Base-by-base conservation (phyloP, 106 monocot genomes). In the Dioscorea alata region DNA sequence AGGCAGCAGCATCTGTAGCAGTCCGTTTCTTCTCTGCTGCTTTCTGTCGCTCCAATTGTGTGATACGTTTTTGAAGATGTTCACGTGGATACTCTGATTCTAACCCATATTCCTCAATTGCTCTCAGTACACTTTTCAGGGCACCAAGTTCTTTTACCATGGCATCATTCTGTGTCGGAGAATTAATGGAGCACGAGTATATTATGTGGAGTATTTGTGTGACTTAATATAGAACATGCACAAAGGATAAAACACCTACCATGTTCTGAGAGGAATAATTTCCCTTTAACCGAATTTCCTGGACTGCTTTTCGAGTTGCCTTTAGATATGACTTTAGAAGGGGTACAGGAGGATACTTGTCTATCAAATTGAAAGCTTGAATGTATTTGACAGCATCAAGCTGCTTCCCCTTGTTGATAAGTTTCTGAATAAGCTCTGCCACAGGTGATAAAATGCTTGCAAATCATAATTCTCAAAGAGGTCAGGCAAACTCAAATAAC, bases 381-480 rank as follows among this genome's bases (percentile, higher is more conserved):
- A 77, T 25, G 63, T 80, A 88, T 67, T 78, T 88, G 48, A 83
- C 78, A 78, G 87, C 87, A 69, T 83, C 87, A n/a, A 88, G 74
- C 52, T 80, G 74, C 73, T 74, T 83, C 24, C 83, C 80, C 65
- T 83, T 78, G 20, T 48, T 80, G 49, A 57, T 72, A 49, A 83
- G 62, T 70, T 83, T 83, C 78, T 81, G 71, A 59, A 88, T 81
- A 50, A 88, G 72, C 69, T 81, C 87, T 88, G 83, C 61, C 65
- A 81, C 71, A 85, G 72, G 75, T 62, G 23, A 19, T 54, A 54
- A 54, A 19, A 54, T 18, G 54, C 15, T 19, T 54, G 54, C 13
- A 54, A 18, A 5, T 54, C 54, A 54, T 15, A 16, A 54, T 54
- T 54, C 13, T 54, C 15, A 19, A 54, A 31, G 19, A 42, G 65